A percentile compares a stretch with the other conserved stretches of the same genome.
phyloP scores from a whole-genome alignment of 345 rosid species.

The Microcos paniculata region DNA sequence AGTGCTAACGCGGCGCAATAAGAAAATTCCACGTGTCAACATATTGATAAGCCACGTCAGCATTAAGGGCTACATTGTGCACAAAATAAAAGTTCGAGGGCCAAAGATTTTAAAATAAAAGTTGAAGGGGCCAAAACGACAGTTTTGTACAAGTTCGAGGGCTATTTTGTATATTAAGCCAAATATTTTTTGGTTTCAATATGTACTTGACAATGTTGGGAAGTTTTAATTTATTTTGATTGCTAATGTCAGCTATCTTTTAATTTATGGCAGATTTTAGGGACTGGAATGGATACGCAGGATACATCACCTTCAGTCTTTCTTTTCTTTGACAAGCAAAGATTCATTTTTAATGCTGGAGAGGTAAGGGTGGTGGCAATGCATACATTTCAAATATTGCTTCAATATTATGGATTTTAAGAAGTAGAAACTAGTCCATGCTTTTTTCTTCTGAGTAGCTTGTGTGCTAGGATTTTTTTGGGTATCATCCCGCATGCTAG shows the following conservation, averaged over 20 bases:
- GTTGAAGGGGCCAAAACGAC: too few relatives aligned
- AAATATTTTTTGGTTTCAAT: neutral
- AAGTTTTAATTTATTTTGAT: neutral
- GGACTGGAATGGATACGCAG: constrained; percentile 98
- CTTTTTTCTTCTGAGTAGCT: neutral
- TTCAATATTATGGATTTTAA: neutral
- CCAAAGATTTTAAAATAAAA: too few relatives aligned
- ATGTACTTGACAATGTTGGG: neutral
- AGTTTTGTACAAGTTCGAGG: too few relatives aligned
- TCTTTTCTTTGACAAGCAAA: constrained; percentile 88
- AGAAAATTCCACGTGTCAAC: too few relatives aligned
- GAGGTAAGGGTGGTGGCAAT: constrained; percentile 58
- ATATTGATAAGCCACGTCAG: too few relatives aligned
- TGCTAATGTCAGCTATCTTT: neutral
- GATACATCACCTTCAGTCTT: constrained; percentile 89
- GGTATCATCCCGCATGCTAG: too few relatives aligned
- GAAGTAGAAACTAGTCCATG: neutral
- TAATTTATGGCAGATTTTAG: constrained; percentile 53
- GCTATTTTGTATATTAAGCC: too few relatives aligned
- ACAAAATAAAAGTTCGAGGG: too few relatives aligned
- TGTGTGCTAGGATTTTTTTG: too few relatives aligned
- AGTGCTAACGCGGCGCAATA: too few relatives aligned
- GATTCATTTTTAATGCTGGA: constrained; percentile 94
- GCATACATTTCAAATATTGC: neutral
- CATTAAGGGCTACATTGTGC: too few relatives aligned